Evolutionary conservation across 2,329 filamentous ascomycete species (phyloP).

Genomic region (Atkinsonella hypoxylon): DNA sequence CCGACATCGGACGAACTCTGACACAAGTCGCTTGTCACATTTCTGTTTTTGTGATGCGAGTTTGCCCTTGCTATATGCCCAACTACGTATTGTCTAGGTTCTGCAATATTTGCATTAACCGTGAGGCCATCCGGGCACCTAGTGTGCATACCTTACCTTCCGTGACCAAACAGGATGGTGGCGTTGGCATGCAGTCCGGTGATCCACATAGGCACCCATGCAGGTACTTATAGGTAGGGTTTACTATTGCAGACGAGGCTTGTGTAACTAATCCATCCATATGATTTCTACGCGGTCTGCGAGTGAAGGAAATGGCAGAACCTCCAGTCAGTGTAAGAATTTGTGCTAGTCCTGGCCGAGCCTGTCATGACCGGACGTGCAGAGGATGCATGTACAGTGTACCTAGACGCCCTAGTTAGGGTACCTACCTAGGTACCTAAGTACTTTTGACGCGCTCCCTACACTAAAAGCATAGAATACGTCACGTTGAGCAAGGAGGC

Average conservation of each 20-base stretch:
- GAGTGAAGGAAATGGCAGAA: too few species aligned
- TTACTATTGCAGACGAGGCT: too few species aligned
- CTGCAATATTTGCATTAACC: conserved; percentile 6
- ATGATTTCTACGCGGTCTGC: too few species aligned
- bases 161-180: neutral
- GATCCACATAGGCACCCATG: too few species aligned
- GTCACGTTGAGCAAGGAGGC: conserved; percentile 4
- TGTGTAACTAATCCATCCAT: too few species aligned
- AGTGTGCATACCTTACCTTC: neutral
- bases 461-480: neutral
- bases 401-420: neutral
- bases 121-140: conserved; percentile 4
- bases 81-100: neutral
- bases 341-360: neutral
- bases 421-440: too few species aligned
- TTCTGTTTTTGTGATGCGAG: neutral
- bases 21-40: conserved; percentile 5
- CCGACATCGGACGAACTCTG: conserved; percentile 9
- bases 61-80: neutral
- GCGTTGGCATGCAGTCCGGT: neutral
- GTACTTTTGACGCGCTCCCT: neutral
- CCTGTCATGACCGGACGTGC: neutral
- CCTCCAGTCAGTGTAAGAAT: too few species aligned
- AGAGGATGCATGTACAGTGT: neutral
- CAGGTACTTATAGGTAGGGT: too few species aligned